Conservation (phyloP, 495 filamentous ascomycete genomes). For the Neurospora sp. region DNA sequence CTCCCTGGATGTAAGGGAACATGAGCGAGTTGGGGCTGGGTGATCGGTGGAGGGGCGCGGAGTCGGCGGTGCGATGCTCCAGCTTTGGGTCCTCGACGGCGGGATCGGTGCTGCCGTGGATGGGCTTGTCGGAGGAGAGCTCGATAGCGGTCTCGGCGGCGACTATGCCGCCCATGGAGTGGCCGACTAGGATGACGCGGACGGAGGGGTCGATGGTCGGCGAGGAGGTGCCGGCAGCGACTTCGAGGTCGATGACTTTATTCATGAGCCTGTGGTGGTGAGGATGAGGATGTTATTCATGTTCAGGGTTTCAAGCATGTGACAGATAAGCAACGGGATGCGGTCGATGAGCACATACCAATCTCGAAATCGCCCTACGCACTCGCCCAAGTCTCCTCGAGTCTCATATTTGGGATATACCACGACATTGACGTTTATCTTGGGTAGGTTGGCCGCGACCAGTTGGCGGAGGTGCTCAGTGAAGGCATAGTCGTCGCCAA, state of each 20-base stretch:
- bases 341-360: slow-evolving; percentile 48
- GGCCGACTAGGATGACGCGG: slow-evolving; percentile 73
- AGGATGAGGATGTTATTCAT: neutral
- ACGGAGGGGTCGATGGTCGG: slow-evolving; percentile 87
- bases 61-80: slow-evolving; percentile 8
- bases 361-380: slow-evolving; percentile 72
- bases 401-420: slow-evolving; percentile 92
- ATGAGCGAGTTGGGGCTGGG: slow-evolving; percentile 36
- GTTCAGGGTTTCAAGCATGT: neutral
- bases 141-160: slow-evolving; percentile 75
- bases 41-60: slow-evolving; percentile 14
- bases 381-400: slow-evolving; percentile 71
- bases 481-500: slow-evolving; percentile 53
- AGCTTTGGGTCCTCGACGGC: neutral
- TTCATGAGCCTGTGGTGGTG: slow-evolving; percentile 59
- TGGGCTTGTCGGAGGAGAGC: slow-evolving; percentile 57
- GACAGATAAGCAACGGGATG: neutral
- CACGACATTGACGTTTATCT: slow-evolving; percentile 55
- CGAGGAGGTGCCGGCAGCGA: slow-evolving; percentile 66
- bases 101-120: slow-evolving; percentile 26
- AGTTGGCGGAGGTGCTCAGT: slow-evolving; percentile 63
- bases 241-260: slow-evolving; percentile 90
- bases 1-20: slow-evolving; percentile 68
- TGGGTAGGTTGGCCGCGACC: slow-evolving; percentile 60
- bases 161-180: slow-evolving; percentile 96